Conservation (phyloP, 495 filamentous ascomycete genomes). For the Glutinoglossum americanum region DNA sequence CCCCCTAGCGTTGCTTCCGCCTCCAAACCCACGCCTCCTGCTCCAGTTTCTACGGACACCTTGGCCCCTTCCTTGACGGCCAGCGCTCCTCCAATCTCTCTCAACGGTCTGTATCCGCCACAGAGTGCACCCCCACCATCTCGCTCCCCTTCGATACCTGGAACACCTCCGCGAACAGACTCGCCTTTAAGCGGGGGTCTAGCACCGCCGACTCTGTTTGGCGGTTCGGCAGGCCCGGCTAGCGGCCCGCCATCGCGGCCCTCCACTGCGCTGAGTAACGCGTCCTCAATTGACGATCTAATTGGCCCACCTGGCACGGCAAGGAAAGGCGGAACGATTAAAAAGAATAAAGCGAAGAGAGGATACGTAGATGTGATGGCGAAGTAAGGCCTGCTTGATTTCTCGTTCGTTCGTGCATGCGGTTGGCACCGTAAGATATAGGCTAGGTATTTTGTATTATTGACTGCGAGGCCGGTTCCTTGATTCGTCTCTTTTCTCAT, state of each 20-base stretch:
- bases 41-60: constrained; percentile 12
- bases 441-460: background rate
- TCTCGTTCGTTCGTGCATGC: background rate
- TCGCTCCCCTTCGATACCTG: background rate
- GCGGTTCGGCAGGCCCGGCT: constrained; percentile 9
- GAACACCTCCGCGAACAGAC: constrained; percentile 3
- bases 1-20: constrained; percentile 16
- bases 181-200: constrained; percentile 4
- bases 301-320: constrained; percentile 19
- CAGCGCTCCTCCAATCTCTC: constrained; percentile 8
- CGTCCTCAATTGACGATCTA: constrained; percentile 17
- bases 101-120: constrained; percentile 1
- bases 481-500: background rate
- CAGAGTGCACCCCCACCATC: constrained; percentile 7
- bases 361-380: constrained; percentile 92
- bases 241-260: constrained; percentile 16
- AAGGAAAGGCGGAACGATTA: constrained; percentile 42
- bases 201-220: constrained; percentile 1
- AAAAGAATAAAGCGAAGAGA: constrained; percentile 44
- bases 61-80: background rate
- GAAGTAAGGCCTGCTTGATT: constrained; percentile 9
- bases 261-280: constrained; percentile 13
- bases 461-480: background rate
- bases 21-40: constrained; percentile 8
- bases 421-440: background rate